Percentiles rank a stretch among this genome's conserved stretches.
These are phyloP conservation scores for Glycyrrhiza uralensis DNA, from an alignment of 306 rosid species.

Conservation along the genomic window DNA sequence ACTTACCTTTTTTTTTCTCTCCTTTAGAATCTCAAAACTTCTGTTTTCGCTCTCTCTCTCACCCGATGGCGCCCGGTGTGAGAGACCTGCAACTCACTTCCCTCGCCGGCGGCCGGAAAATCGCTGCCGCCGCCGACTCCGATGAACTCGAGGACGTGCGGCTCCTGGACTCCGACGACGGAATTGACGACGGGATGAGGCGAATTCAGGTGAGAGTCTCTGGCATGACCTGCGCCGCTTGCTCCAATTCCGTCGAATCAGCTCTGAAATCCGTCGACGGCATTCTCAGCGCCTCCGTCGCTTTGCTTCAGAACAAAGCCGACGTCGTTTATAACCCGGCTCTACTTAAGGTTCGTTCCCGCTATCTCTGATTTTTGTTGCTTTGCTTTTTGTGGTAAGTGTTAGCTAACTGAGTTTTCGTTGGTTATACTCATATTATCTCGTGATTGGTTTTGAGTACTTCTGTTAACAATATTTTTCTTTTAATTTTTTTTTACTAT, in stretches of 20 bases:
- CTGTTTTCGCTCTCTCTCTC: neutral
- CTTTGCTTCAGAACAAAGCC: conserved; percentile 87
- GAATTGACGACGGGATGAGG: conserved; percentile 32
- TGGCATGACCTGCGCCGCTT: conserved; percentile 98
- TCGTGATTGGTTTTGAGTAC: neutral
- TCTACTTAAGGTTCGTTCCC: conserved; percentile 60
- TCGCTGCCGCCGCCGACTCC: neutral
- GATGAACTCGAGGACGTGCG: conserved; percentile 73
- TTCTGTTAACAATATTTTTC: neutral
- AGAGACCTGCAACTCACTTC: conserved; percentile 36
- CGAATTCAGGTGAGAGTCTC: conserved; percentile 68
- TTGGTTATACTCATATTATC: neutral
- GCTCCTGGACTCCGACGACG: conserved; percentile 65
- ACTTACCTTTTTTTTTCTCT: neutral
- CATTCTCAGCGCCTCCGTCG: conserved; percentile 73
- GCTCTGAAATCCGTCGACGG: conserved; percentile 69
- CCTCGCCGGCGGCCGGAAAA: neutral
- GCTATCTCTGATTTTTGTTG: neutral
- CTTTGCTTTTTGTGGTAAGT: neutral
- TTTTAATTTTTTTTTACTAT: neutral
- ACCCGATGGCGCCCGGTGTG: conserved; percentile 17
- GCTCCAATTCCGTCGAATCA: conserved; percentile 84
- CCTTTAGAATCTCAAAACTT: neutral
- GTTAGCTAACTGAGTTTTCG: neutral
- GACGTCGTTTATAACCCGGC: conserved; percentile 74